Evolutionary conservation across 257 asterid genomes (phyloP), one percentile per base, ranked within the genome.

Genomic region (Petunia secreta): DNA sequence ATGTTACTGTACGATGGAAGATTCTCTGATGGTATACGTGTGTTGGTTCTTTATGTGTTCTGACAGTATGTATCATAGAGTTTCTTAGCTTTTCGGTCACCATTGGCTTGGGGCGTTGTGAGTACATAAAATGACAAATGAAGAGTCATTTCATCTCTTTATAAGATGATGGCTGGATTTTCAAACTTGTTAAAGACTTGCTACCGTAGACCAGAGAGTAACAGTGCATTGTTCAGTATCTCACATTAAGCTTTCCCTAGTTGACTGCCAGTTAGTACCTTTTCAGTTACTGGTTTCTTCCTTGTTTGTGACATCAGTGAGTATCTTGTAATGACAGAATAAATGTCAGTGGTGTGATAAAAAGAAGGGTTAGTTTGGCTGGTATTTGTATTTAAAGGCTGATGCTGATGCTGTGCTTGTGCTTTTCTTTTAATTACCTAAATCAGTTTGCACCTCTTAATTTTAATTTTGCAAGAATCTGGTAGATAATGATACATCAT

Each of bases 321-420:
- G 25, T 25, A 25, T 4, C 77, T 10, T 69, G 59, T 46, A 48
- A 69, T 69, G 40, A 25, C 25, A 46, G 59, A 48, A 69, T 46
- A 69, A 69, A 69, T 25, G 77, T 41, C 16, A 1, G 43, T 25
- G 11, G 40, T 69, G 16, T 69, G 48, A 48, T 46, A 25, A 38
- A 69, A 58, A 69, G 7, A 5, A 69, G 59, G 77, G 5, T 25
- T 69, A 41, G 46, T 25, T 16, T 69, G 25, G 43, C 25, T 46
- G 16, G 58, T 69, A 66, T 69, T 46, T 69, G 9, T 69, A 69
- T 69, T 58, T 44, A 69, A 69, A 16, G 34, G 14, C 44, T 71
- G 43, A 73, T 14, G 11, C 63, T 11, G 59, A 48, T 73, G 78
- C 11, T 11, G 25, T 25, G 62, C 36, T 73, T 14, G 60, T 73